phyloP scores from a whole-genome alignment of 495 filamentous ascomycete species.

The Zalerion maritima region DNA sequence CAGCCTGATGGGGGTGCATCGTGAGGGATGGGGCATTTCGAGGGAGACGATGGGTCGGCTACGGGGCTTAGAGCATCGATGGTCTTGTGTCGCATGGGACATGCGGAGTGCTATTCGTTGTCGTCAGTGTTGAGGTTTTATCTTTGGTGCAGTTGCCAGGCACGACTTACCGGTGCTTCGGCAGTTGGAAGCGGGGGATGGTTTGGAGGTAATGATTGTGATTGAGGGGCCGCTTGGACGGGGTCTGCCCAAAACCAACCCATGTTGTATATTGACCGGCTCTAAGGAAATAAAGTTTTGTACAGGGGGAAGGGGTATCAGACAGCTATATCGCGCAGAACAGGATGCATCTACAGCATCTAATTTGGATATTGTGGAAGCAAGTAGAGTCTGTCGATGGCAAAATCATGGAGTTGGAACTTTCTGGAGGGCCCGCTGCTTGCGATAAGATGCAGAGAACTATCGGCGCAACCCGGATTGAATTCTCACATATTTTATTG shows the following conservation, averaged over 20 bases:
- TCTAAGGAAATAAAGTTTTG: no score
- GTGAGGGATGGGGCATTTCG: conserved; percentile 33
- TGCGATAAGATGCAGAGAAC: no score
- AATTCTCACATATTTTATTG: no score
- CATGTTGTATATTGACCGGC: no score
- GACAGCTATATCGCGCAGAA: no score
- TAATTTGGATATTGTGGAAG: no score
- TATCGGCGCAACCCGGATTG: no score
- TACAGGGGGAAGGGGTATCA: no score
- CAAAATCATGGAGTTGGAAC: no score
- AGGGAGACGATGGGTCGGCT: conserved; percentile 19
- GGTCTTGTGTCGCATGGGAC: conserved; percentile 72
- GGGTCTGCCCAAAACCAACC: conserved; percentile 98
- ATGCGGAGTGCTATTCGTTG: conserved; percentile 49
- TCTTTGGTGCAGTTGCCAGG: conserved; percentile 1
- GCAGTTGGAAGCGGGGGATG: conserved; percentile 17
- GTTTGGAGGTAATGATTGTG: conserved; percentile 13
- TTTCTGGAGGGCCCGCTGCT: no score
- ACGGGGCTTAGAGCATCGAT: conserved; percentile 27
- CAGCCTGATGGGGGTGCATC: conserved; percentile 34
- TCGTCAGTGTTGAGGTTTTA: conserved; percentile 16
- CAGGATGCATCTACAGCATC: no score
- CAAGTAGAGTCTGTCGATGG: no score
- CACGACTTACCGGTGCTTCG: conserved; percentile 55
- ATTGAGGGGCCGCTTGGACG: conserved; percentile 23